Conservation (phyloP, 1,284 basidiomycete genomes). For the Athelia psychrophila region DNA sequence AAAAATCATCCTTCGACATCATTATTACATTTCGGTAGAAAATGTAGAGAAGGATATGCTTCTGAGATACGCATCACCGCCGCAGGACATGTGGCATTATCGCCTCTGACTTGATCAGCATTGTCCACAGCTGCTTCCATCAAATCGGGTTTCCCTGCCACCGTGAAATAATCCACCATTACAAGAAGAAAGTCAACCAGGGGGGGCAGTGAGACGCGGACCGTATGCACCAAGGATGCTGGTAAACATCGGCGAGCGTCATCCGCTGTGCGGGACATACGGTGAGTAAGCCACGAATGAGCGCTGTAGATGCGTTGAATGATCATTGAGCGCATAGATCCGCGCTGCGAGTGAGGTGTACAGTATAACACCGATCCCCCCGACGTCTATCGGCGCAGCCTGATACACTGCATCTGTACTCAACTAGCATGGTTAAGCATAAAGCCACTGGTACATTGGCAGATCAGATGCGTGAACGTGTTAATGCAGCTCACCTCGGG, state of each 20-base stretch:
- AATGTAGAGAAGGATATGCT: too few species aligned
- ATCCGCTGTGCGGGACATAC: constrained; percentile 72
- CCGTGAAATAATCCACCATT: constrained; percentile 31
- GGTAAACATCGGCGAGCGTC: constrained; percentile 65
- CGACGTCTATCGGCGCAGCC: constrained; percentile 93
- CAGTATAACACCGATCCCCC: constrained; percentile 96
- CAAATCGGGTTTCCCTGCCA: constrained; percentile 69
- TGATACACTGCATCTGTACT: constrained; percentile 62
- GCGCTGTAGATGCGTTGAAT: constrained; percentile 39
- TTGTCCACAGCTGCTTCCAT: constrained; percentile 72
- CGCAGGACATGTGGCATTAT: constrained; percentile 59
- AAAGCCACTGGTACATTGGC: not conserved
- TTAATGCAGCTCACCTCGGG: constrained; percentile 77
- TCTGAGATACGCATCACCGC: constrained; percentile 19
- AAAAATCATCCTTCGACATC: too few species aligned
- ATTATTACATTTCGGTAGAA: too few species aligned
- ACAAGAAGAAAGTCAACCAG: constrained; percentile 1
- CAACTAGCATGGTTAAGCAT: constrained; percentile 34
- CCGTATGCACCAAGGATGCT: constrained; percentile 82
- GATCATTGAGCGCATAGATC: not conserved
- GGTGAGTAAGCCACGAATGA: constrained; percentile 73
- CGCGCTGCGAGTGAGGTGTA: constrained; percentile 83
- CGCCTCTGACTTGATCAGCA: constrained; percentile 43
- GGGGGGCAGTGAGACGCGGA: constrained; percentile 35
- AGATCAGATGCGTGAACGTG: not conserved